phyloP scores from a whole-genome alignment of 176 grass and related monocot species.

The Hsuehochloa calcarea region DNA sequence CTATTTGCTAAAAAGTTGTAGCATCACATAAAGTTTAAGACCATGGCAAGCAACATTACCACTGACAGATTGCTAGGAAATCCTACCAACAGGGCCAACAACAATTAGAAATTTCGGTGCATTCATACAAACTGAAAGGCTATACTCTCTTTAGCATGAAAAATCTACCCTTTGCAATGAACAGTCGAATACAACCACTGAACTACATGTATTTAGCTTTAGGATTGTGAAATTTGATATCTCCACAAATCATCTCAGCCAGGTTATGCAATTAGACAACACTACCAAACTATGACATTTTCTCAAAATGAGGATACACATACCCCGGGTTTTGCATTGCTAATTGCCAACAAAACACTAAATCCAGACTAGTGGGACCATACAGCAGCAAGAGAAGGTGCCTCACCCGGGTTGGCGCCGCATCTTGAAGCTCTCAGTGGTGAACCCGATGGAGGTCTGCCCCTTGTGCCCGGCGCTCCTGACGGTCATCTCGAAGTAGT shows the following conservation, averaged over 20 bases:
- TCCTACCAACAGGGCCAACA: neutral
- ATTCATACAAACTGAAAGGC: neutral
- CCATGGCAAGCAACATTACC: neutral
- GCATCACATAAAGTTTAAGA: neutral
- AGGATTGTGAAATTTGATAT: neutral
- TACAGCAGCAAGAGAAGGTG: conserved; percentile 4
- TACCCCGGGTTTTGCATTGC: neutral
- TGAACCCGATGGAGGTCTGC: conserved; percentile 79
- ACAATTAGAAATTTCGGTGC: neutral
- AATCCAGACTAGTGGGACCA: neutral
- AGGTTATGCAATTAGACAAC: neutral
- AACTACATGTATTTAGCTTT: neutral
- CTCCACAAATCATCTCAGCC: neutral
- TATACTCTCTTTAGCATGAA: neutral
- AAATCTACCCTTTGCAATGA: neutral
- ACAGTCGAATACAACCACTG: neutral
- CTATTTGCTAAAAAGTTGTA: neutral
- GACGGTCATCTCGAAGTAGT: conserved; percentile 94
- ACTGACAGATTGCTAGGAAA: neutral
- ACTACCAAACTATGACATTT: conserved; percentile 1
- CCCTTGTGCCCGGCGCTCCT: conserved; percentile 71
- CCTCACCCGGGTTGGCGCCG: conserved; percentile 76
- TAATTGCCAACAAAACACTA: neutral
- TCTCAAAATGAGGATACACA: neutral
- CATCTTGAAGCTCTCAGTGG: conserved; percentile 82